Conservation (phyloP, 2,329 filamentous ascomycete species). For the Aspergillus tubingensis region DNA sequence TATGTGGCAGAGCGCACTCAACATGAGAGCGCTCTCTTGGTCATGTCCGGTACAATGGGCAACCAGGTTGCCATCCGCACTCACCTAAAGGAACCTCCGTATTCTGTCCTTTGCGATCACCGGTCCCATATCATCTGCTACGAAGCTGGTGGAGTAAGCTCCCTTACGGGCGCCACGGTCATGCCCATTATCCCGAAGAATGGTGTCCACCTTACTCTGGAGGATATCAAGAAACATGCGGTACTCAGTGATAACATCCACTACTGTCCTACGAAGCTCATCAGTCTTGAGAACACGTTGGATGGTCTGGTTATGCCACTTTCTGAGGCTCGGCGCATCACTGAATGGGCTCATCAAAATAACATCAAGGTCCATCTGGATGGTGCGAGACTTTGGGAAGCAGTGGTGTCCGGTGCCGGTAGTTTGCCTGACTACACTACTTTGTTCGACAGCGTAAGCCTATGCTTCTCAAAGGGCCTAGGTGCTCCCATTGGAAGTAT, state of each 20-base stretch:
- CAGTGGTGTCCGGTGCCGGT: slow-evolving; percentile 69
- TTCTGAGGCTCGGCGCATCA: slow-evolving; percentile 68
- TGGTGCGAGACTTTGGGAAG: slow-evolving; percentile 81
- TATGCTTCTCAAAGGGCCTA: slow-evolving; percentile 82
- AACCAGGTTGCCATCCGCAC: slow-evolving; percentile 83
- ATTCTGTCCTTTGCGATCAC: slow-evolving; percentile 76
- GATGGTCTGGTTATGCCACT: slow-evolving; percentile 78
- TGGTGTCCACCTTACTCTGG: slow-evolving; percentile 70
- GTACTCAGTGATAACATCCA: slow-evolving; percentile 70
- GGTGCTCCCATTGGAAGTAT: slow-evolving; percentile 80
- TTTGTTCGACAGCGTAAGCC: slow-evolving; percentile 71
- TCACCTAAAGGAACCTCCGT: slow-evolving; percentile 76
- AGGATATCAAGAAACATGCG: slow-evolving; percentile 70
- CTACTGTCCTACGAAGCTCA: slow-evolving; percentile 75
- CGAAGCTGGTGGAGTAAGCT: slow-evolving; percentile 68
- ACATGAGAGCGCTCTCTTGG: slow-evolving; percentile 76
- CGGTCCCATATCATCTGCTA: slow-evolving; percentile 72
- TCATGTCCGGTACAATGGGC: slow-evolving; percentile 90
- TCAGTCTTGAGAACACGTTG: slow-evolving; percentile 84
- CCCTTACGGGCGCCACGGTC: slow-evolving; percentile 70
- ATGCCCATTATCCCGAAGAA: slow-evolving; percentile 69
- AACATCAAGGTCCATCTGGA: slow-evolving; percentile 73
- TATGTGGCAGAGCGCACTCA: slow-evolving; percentile 72
- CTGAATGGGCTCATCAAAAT: slow-evolving; percentile 66
- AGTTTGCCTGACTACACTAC: slow-evolving; percentile 66